A percentile compares a stretch with the other conserved stretches of the same genome.
Conservation (phyloP, 2,329 filamentous ascomycete genomes). For the Falciphora oryzae region DNA sequence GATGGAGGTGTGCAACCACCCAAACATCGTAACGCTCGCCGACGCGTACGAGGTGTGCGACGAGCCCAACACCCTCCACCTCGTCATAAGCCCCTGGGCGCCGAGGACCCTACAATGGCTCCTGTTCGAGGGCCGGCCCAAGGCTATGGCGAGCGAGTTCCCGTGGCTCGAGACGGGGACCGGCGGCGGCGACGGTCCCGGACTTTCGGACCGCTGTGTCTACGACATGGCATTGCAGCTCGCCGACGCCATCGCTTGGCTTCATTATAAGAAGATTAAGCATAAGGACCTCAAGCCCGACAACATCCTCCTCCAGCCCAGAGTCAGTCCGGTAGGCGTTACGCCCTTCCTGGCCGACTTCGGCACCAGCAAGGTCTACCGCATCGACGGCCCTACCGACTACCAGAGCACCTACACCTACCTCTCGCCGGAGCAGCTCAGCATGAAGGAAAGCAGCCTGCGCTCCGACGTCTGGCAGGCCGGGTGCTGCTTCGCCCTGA, state of each 20-base stretch:
- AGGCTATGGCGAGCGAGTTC: neutral
- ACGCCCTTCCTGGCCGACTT: conserved; percentile 9
- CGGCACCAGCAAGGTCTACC: conserved; percentile 6
- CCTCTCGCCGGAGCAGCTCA: conserved; percentile 12
- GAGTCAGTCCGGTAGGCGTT: neutral
- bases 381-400: conserved; percentile 7
- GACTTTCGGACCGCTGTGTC: neutral
- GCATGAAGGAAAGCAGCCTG: conserved; percentile 9
- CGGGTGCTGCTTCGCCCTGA: conserved; percentile 14
- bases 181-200: neutral
- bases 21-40: conserved; percentile 13
- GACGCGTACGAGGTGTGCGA: conserved; percentile 9
- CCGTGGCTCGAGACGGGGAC: conserved; percentile 9
- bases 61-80: conserved; percentile 1
- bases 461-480: conserved; percentile 15
- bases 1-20: conserved; percentile 11
- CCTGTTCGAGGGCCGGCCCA: conserved; percentile 5
- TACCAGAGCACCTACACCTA: conserved; percentile 5
- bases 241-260: conserved; percentile 10
- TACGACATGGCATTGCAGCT: conserved; percentile 12
- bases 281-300: conserved; percentile 17
- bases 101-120: conserved; percentile 10
- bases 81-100: conserved; percentile 15
- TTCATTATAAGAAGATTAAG: conserved; percentile 13
- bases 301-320: conserved; percentile 13